A percentile compares a stretch with the other conserved stretches of the same genome.
Conservation (phyloP, 108 stramenopile species). For the Discostella stelligeroides region DNA sequence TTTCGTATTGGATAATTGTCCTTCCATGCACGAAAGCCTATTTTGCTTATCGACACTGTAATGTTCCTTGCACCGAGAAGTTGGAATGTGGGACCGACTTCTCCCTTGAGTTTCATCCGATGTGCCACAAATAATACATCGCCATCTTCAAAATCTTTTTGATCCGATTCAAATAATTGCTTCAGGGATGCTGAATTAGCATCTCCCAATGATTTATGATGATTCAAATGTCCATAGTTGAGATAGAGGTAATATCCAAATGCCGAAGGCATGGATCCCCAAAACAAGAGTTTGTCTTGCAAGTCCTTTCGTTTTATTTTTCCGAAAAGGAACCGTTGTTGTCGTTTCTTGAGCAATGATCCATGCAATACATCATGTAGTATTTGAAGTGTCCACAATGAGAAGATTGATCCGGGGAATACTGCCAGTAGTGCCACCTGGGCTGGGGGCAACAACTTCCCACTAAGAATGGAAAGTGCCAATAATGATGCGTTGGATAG, state of each 20-base stretch:
- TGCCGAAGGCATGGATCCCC: slow-evolving; percentile 70
- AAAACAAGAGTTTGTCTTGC: slow-evolving; percentile 62
- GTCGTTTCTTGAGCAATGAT: slow-evolving; percentile 53
- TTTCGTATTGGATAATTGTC: slow-evolving; percentile 51
- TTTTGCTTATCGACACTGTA: slow-evolving; percentile 62
- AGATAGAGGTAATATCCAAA: slow-evolving; percentile 84
- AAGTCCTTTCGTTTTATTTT: slow-evolving; percentile 41
- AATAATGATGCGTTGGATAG: slow-evolving; percentile 57
- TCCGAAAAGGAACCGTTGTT: slow-evolving; percentile 5
- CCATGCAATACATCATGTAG: slow-evolving; percentile 73
- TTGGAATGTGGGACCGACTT: slow-evolving; percentile 60
- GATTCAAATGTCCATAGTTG: slow-evolving; percentile 74
- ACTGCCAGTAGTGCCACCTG: slow-evolving; percentile 49
- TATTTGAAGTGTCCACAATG: slow-evolving; percentile 78
- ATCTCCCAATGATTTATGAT: slow-evolving; percentile 73
- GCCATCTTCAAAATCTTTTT: slow-evolving; percentile 78
- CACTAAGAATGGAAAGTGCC: slow-evolving; percentile 46
- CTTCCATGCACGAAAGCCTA: slow-evolving; percentile 67
- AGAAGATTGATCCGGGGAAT: slow-evolving; percentile 73
- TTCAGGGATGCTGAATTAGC: slow-evolving; percentile 48
- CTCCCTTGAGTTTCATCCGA: slow-evolving; percentile 75
- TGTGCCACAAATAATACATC: slow-evolving; percentile 83
- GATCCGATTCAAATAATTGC: slow-evolving; percentile 64
- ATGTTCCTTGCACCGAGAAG: slow-evolving; percentile 37
- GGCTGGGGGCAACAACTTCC: slow-evolving; percentile 20